phyloP scores from a whole-genome alignment of 495 filamentous ascomycete genomes.

The Lineolata rhizophorae region DNA sequence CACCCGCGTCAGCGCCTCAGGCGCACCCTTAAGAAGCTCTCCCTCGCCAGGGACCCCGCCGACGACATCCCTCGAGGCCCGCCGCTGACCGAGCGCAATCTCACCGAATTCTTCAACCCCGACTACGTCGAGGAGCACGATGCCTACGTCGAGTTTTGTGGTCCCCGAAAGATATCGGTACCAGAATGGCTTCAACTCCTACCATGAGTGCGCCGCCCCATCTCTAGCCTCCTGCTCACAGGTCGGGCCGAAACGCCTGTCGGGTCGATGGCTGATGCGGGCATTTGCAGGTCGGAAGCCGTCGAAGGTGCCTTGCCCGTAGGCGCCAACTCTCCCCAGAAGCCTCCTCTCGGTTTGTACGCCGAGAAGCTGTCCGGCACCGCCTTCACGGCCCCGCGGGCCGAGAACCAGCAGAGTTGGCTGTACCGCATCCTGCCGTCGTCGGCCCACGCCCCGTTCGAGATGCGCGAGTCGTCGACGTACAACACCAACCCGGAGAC shows the following conservation, averaged over 20 bases:
- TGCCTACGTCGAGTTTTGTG: constrained; percentile 34
- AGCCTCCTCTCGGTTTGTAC: constrained; percentile 65
- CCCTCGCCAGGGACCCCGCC: constrained; percentile 1
- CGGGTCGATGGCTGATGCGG: too few species aligned
- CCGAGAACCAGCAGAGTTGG: constrained; percentile 83
- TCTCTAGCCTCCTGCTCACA: too few species aligned
- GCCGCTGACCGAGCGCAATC: constrained; percentile 12
- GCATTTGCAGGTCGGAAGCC: constrained; percentile 31
- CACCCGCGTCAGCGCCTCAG: not conserved
- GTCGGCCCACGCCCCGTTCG: constrained; percentile 59
- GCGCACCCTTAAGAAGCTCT: constrained; percentile 4
- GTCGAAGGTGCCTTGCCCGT: constrained; percentile 36
- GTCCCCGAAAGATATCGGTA: constrained; percentile 34
- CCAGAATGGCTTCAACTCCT: constrained; percentile 34
- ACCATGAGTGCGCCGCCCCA: constrained; percentile 28
- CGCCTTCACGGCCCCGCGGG: constrained; percentile 74
- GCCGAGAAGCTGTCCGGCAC: constrained; percentile 88
- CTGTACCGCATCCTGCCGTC: constrained; percentile 80
- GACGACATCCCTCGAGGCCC: constrained; percentile 7
- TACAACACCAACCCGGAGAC: constrained; percentile 29
- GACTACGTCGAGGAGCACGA: constrained; percentile 18
- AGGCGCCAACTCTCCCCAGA: constrained; percentile 74
- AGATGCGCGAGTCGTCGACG: constrained; percentile 27
- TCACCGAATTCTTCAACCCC: constrained; percentile 14
- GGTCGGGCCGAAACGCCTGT: too few species aligned